Evolutionary conservation across 2,329 filamentous ascomycete species (phyloP).

Genomic region (Cladorrhinum sp.): DNA sequence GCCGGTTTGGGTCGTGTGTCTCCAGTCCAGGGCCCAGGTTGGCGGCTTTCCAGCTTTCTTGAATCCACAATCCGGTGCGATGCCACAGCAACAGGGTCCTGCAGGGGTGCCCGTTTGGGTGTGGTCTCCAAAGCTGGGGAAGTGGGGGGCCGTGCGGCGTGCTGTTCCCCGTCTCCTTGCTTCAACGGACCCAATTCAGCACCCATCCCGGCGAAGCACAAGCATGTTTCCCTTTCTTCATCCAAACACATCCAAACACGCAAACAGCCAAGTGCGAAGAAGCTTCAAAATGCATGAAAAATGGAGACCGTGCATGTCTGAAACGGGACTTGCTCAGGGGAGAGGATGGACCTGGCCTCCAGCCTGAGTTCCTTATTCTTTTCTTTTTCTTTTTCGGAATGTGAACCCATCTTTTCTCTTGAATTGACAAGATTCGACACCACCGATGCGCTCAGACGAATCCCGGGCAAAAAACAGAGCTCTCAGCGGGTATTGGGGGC

Average conservation of each 20-base stretch:
- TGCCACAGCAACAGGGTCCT: constrained; percentile 24
- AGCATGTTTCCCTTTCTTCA: neutral
- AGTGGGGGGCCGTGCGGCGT: constrained; percentile 9
- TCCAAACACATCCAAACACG: neutral
- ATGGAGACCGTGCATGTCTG: constrained; percentile 11
- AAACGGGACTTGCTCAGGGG: constrained; percentile 8
- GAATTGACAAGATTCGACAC: neutral
- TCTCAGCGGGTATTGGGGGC: too few species aligned
- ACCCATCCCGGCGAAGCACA: neutral
- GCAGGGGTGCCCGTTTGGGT: neutral
- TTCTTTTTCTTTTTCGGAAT: neutral
- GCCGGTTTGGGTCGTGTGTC: constrained; percentile 3
- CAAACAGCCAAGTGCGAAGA: neutral
- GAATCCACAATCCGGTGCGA: constrained; percentile 8
- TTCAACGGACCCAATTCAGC: neutral
- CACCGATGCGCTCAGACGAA: too few species aligned
- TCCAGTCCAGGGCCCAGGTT: constrained; percentile 1
- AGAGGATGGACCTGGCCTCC: neutral
- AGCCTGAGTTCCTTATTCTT: neutral
- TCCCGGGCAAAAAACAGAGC: too few species aligned
- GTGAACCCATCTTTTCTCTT: neutral
- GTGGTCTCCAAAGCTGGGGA: constrained; percentile 3
- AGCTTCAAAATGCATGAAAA: constrained; percentile 6
- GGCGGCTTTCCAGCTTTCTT: constrained; percentile 8
- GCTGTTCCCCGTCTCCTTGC: neutral